Evolutionary conservation across 139 green algal species (phyloP).

Genomic region (Chlamydomonas urium): DNA sequence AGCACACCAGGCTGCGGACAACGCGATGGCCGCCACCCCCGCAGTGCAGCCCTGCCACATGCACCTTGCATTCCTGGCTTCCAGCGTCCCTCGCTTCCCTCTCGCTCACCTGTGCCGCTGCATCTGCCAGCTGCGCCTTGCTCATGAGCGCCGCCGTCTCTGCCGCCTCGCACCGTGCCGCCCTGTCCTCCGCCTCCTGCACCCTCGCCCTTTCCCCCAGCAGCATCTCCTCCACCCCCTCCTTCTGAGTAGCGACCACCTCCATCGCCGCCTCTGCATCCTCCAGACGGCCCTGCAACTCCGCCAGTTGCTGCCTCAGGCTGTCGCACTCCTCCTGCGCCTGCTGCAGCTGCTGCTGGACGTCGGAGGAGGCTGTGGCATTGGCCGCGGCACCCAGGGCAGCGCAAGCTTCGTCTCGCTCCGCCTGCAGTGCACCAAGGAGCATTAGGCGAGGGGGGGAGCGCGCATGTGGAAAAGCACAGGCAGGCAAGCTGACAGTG

Average conservation of each 20-base stretch:
- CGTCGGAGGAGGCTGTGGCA: not conserved
- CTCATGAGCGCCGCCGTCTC: not conserved
- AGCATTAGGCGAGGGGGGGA: too few relatives aligned
- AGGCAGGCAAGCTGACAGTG: too few relatives aligned
- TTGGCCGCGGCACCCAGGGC: not conserved
- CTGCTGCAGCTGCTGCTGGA: not conserved
- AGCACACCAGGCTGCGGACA: too few relatives aligned
- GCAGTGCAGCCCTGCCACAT: too few relatives aligned
- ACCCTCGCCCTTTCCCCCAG: not conserved
- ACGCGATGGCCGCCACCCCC: too few relatives aligned
- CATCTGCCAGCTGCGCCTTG: not conserved
- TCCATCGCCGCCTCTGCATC: constrained; percentile 19
- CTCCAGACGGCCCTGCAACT: constrained; percentile 21
- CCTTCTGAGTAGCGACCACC: constrained; percentile 19
- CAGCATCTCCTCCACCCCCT: constrained; percentile 16
- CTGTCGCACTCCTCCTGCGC: not conserved
- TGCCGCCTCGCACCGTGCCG: constrained; percentile 2
- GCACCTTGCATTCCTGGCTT: too few relatives aligned
- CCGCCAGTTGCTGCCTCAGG: constrained; percentile 1
- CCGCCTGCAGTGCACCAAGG: too few relatives aligned
- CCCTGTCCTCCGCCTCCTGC: not conserved
- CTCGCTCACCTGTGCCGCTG: not conserved
- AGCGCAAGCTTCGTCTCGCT: not conserved
- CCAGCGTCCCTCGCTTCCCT: too few relatives aligned
- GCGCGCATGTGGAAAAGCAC: too few relatives aligned